These are phyloP conservation scores for Setomelanomma holmii DNA, from an alignment of 2,329 filamentous ascomycete genomes.

Conservation along the genomic window DNA sequence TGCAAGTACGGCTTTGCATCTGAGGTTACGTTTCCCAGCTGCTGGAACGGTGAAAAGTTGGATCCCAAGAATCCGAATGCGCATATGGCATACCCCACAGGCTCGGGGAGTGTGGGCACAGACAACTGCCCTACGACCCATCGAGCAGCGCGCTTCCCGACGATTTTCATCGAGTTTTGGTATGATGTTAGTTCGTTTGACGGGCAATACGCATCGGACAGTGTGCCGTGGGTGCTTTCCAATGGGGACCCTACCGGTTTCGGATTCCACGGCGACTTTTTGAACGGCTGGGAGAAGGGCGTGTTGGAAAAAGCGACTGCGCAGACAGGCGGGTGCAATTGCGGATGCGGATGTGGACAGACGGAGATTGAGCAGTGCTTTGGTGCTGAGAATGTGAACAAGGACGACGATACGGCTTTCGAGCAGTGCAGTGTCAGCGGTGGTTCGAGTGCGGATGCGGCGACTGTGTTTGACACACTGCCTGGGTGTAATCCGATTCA, in stretches of 20 bases:
- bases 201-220: slow-evolving; percentile 38
- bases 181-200: slow-evolving; percentile 46
- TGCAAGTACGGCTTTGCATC: slow-evolving; percentile 46
- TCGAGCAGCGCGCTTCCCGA: slow-evolving; percentile 43
- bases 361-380: slow-evolving; percentile 48
- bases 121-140: slow-evolving; percentile 44
- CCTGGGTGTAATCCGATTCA: slow-evolving; percentile 51
- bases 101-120: slow-evolving; percentile 29
- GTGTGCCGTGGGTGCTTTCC: slow-evolving; percentile 44
- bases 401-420: slow-evolving; percentile 36
- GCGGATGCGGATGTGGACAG: slow-evolving; percentile 46
- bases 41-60: slow-evolving; percentile 47
- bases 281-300: slow-evolving; percentile 48
- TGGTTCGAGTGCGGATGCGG: slow-evolving; percentile 20
- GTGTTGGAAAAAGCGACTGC: slow-evolving; percentile 45
- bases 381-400: slow-evolving; percentile 43
- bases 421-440: slow-evolving; percentile 33
- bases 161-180: slow-evolving; percentile 51
- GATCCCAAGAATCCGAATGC: slow-evolving; percentile 41
- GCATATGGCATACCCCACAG: slow-evolving; percentile 51
- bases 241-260: slow-evolving; percentile 48
- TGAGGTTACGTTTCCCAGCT: slow-evolving; percentile 46
- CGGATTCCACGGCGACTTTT: slow-evolving; percentile 48
- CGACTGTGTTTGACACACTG: slow-evolving; percentile 34
- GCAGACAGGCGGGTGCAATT: slow-evolving; percentile 44